Percentiles rank a stretch among this genome's conserved stretches.
Evolutionary conservation across 148 eudicot species (phyloP).

Genomic region (Amaranthus cruentus): DNA sequence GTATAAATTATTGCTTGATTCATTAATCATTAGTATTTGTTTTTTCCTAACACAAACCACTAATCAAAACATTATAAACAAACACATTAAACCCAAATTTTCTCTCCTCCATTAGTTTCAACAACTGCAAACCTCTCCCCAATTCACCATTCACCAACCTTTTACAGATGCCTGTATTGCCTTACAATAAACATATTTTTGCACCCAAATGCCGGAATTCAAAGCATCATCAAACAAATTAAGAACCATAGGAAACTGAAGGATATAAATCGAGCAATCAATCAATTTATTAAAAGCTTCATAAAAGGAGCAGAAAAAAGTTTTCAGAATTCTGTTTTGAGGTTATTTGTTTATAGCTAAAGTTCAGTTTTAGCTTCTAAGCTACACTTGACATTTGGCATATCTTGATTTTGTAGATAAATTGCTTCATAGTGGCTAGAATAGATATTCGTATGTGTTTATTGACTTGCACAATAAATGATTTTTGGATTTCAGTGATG

Average conservation of each 20-base stretch:
- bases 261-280: conserved; percentile 36
- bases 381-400: too few species aligned
- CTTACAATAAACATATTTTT: conserved; percentile 55
- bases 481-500: too few species aligned
- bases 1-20: too few species aligned
- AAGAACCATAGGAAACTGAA: conserved; percentile 34
- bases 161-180: conserved; percentile 72
- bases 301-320: too few species aligned
- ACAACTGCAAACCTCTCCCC: conserved; percentile 44
- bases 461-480: too few species aligned
- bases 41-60: conserved; percentile 68
- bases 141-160: conserved; percentile 57
- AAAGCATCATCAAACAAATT: conserved; percentile 41
- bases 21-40: too few species aligned
- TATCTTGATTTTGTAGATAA: too few species aligned
- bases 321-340: too few species aligned
- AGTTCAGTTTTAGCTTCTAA: too few species aligned
- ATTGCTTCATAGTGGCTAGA: too few species aligned
- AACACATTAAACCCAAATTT: conserved; percentile 47
- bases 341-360: too few species aligned
- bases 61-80: conserved; percentile 77
- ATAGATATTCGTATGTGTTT: too few species aligned
- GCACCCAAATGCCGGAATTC: conserved; percentile 41
- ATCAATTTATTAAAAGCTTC: conserved; percentile 45
- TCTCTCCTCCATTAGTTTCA: conserved; percentile 35